phyloP scores from a whole-genome alignment of 495 filamentous ascomycete genomes.

The Oleoguttula mirabilis region DNA sequence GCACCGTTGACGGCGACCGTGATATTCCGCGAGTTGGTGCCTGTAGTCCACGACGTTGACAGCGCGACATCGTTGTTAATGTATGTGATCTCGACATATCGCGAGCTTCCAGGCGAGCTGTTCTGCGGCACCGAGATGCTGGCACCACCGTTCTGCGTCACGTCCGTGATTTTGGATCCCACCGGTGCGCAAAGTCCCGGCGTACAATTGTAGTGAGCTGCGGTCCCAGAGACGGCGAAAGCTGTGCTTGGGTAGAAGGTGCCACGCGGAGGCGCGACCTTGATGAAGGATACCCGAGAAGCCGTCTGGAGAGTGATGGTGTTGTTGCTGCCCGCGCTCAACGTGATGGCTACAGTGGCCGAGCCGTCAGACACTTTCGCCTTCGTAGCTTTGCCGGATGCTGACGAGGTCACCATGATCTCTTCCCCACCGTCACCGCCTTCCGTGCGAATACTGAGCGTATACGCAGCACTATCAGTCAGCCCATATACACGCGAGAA shows the following conservation, averaged over 20 bases:
- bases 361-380: neutral
- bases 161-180: slow-evolving; percentile 34
- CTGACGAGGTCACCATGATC: neutral
- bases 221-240: slow-evolving; percentile 29
- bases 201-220: slow-evolving; percentile 26
- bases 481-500: slow-evolving; percentile 31
- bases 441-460: slow-evolving; percentile 23
- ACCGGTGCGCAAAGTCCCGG: slow-evolving; percentile 29
- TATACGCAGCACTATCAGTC: slow-evolving; percentile 30
- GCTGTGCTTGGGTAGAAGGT: slow-evolving; percentile 33
- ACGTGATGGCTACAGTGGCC: slow-evolving; percentile 13
- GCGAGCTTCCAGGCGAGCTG: slow-evolving; percentile 23
- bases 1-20: slow-evolving; percentile 36
- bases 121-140: slow-evolving; percentile 15
- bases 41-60: slow-evolving; percentile 32
- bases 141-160: slow-evolving; percentile 24
- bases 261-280: slow-evolving; percentile 21
- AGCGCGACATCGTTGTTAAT: slow-evolving; percentile 43
- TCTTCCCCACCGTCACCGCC: neutral
- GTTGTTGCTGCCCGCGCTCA: slow-evolving; percentile 29
- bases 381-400: neutral
- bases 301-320: slow-evolving; percentile 23
- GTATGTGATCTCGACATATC: slow-evolving; percentile 37
- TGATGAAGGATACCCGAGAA: slow-evolving; percentile 17
- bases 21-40: slow-evolving; percentile 37